A percentile compares a stretch with the other conserved stretches of the same genome.
phyloP scores from a whole-genome alignment of 306 rosid genomes.

The Fagus sylvatica region DNA sequence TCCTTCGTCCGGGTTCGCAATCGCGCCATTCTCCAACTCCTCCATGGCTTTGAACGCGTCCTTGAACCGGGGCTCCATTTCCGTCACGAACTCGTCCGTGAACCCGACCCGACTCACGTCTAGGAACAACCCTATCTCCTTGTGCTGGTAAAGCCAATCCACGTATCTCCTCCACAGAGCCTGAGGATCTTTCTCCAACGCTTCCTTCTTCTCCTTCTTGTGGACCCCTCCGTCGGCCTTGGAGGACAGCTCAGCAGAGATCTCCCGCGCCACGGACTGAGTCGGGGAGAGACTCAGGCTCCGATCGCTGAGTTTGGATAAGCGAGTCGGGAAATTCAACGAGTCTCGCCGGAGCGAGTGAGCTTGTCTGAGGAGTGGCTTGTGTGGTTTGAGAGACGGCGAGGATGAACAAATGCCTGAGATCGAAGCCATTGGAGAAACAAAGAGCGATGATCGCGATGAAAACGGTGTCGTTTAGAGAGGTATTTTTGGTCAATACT shows the following conservation, averaged over 20 bases:
- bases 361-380: conserved; percentile 15
- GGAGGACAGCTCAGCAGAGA: conserved; percentile 42
- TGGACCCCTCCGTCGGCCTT: conserved; percentile 17
- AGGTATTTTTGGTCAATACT: neutral
- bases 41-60: conserved; percentile 78
- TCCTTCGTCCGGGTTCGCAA: conserved; percentile 95
- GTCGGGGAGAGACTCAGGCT: conserved; percentile 9
- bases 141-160: conserved; percentile 91
- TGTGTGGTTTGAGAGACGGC: conserved; percentile 50
- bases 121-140: conserved; percentile 71
- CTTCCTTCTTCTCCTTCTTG: conserved; percentile 10
- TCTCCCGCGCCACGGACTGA: conserved; percentile 64
- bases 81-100: conserved; percentile 62
- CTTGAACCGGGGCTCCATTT: conserved; percentile 79
- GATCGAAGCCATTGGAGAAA: conserved; percentile 64
- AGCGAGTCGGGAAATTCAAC: conserved; percentile 36
- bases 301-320: conserved; percentile 23
- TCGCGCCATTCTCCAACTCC: conserved; percentile 83
- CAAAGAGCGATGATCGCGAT: conserved; percentile 9
- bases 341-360: conserved; percentile 28
- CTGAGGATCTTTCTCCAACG: conserved; percentile 67
- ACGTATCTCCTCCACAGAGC: conserved; percentile 76
- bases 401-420: conserved; percentile 74
- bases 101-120: conserved; percentile 96
- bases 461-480: neutral